A percentile compares a stretch with the other conserved stretches of the same genome.
These are phyloP conservation scores for Backusella circina DNA, from an alignment of 192 early-diverging fungal species.

Conservation along the genomic window DNA sequence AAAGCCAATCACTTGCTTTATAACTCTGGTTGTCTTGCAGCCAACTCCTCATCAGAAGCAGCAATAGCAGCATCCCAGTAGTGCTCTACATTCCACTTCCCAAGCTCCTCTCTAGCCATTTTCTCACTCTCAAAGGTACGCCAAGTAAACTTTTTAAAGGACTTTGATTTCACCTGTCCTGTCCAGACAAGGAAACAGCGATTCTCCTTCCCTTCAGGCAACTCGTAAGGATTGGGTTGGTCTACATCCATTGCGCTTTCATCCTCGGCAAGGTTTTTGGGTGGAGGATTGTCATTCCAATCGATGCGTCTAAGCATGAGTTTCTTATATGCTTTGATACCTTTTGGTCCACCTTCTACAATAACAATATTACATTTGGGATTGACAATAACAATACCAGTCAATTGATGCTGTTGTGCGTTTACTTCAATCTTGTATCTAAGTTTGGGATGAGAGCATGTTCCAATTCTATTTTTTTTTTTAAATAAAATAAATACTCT, in stretches of 20 bases:
- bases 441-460: conserved; percentile 78
- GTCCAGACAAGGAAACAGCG: conserved; percentile 93
- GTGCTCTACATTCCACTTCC: conserved; percentile 65
- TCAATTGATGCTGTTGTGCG: conserved; percentile 81
- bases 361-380: conserved; percentile 76
- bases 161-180: conserved; percentile 73
- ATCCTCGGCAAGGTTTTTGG: conserved; percentile 25
- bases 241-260: conserved; percentile 37
- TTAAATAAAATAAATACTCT: too few relatives aligned
- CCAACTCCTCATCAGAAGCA: conserved; percentile 46
- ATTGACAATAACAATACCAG: conserved; percentile 75
- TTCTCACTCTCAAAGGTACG: conserved; percentile 70
- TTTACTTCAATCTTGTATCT: conserved; percentile 89
- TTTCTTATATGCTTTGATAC: conserved; percentile 90
- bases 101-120: conserved; percentile 69
- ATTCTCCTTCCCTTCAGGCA: conserved; percentile 57
- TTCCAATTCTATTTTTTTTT: conserved; percentile 53
- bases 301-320: conserved; percentile 94
- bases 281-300: conserved; percentile 67
- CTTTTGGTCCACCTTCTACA: conserved; percentile 91
- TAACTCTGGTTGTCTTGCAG: conserved; percentile 31
- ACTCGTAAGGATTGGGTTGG: conserved; percentile 37
- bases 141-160: conserved; percentile 77
- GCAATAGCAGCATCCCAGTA: conserved; percentile 83
- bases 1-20: background rate